A percentile compares a stretch with the other conserved stretches of the same genome.
phyloP scores from a whole-genome alignment of 805 yeast species.

The Saccharomyces kudriavzevii region DNA sequence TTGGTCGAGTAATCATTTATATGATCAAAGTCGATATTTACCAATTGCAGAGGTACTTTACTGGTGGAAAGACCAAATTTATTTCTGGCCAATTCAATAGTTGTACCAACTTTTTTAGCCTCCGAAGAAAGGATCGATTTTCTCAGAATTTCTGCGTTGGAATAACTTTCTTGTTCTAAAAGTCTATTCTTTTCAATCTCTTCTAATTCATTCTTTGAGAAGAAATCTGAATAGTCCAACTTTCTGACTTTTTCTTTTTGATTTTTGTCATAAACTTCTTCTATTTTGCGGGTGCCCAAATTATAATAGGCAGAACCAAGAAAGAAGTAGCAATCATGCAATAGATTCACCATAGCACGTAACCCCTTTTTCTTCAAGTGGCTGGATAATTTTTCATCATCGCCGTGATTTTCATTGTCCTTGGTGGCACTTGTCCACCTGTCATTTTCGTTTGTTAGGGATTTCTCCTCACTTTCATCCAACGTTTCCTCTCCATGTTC shows the following conservation, averaged over 20 bases:
- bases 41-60: conserved; percentile 3
- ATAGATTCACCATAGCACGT: conserved; percentile 35
- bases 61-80: conserved; percentile 8
- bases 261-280: conserved; percentile 23
- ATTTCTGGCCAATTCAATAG: conserved; percentile 21
- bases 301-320: conserved; percentile 41
- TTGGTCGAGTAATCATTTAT: conserved; percentile 18
- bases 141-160: conserved; percentile 55
- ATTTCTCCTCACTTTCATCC: neutral
- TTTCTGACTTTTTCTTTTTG: conserved; percentile 11
- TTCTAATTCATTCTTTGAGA: conserved; percentile 23
- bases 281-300: conserved; percentile 23
- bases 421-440: neutral
- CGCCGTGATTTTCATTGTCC: neutral
- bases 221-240: conserved; percentile 16
- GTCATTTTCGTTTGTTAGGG: neutral
- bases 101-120: conserved; percentile 22
- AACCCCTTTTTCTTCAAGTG: conserved; percentile 6
- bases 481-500: neutral
- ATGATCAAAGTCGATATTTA: conserved; percentile 10
- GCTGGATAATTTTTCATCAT: neutral
- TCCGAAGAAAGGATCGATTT: conserved; percentile 38
- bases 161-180: conserved; percentile 47
- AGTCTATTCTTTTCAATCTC: conserved; percentile 31
- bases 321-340: conserved; percentile 74